These are phyloP conservation scores for Alectoria sarmentosa DNA, from an alignment of 495 filamentous ascomycete species.

Conservation along the genomic window DNA sequence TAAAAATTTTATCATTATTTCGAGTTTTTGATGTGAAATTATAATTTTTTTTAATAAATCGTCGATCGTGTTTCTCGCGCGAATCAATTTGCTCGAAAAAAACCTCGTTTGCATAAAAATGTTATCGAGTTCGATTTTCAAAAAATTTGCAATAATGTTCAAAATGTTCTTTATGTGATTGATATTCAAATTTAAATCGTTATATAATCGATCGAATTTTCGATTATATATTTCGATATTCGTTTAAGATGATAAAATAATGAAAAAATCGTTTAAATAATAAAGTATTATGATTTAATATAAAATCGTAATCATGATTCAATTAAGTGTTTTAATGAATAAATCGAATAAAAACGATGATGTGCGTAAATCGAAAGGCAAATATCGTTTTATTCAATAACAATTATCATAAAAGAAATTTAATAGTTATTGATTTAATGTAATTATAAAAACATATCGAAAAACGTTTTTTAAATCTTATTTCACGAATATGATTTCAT, in stretches of 20 bases:
- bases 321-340: background rate
- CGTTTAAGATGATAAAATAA: background rate
- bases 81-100: background rate
- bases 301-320: background rate
- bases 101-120: background rate
- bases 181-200: background rate
- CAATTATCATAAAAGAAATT: background rate
- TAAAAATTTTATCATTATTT: background rate
- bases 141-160: background rate
- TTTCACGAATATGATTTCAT: background rate
- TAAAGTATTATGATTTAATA: background rate
- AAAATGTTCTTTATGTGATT: background rate
- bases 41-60: background rate
- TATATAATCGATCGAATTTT: background rate
- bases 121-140: background rate
- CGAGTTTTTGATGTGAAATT: background rate
- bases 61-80: background rate
- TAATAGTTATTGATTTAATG: background rate
- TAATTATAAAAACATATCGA: background rate
- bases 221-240: background rate
- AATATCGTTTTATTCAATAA: background rate
- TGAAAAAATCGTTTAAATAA: constrained; percentile 6
- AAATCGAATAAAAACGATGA: background rate
- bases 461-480: background rate
- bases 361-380: background rate